Evolutionary conservation across 2,329 filamentous ascomycete genomes (phyloP).

Genomic region (Aspergillus sp.): DNA sequence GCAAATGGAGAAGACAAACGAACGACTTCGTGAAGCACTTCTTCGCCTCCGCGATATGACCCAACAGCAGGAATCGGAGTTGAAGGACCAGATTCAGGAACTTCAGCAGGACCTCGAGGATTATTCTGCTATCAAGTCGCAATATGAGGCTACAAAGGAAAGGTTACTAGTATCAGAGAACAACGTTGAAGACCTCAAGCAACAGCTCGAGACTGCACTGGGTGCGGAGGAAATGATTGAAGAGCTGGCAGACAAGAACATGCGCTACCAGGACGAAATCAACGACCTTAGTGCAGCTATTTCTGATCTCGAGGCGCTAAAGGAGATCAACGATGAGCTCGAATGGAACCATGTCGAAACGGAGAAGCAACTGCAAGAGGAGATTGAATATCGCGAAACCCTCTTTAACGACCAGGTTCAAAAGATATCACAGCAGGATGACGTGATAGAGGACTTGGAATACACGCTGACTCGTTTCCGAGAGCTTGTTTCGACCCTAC

Average conservation of each 20-base stretch:
- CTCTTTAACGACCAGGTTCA: slow-evolving; percentile 80
- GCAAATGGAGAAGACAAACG: slow-evolving; percentile 87
- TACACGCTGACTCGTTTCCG: slow-evolving; percentile 87
- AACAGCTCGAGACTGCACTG: slow-evolving; percentile 85
- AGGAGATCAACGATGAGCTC: slow-evolving; percentile 91
- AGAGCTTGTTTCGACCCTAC: slow-evolving; percentile 80
- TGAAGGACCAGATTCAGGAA: slow-evolving; percentile 71
- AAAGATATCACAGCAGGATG: slow-evolving; percentile 72
- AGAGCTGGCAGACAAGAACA: slow-evolving; percentile 83
- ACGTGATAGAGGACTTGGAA: slow-evolving; percentile 80
- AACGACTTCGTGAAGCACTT: slow-evolving; percentile 81
- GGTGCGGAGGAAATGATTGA: slow-evolving; percentile 94
- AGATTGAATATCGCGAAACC: slow-evolving; percentile 83
- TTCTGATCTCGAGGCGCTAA: slow-evolving; percentile 82
- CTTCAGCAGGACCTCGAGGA: slow-evolving; percentile 74
- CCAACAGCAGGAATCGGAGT: slow-evolving; percentile 77
- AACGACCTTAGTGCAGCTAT: slow-evolving; percentile 79
- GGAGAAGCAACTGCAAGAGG: slow-evolving; percentile 90
- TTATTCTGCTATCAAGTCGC: slow-evolving; percentile 63
- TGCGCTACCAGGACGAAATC: slow-evolving; percentile 77
- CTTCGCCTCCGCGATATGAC: slow-evolving; percentile 82
- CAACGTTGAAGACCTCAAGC: slow-evolving; percentile 78
- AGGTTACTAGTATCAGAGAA: slow-evolving; percentile 71
- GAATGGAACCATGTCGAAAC: slow-evolving; percentile 91
- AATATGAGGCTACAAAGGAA: slow-evolving; percentile 69